Percentiles rank a stretch among this genome's conserved stretches.
These are phyloP conservation scores for Lactuca sativa DNA, from an alignment of 129 eudicot genomes.

Conservation along the genomic window DNA sequence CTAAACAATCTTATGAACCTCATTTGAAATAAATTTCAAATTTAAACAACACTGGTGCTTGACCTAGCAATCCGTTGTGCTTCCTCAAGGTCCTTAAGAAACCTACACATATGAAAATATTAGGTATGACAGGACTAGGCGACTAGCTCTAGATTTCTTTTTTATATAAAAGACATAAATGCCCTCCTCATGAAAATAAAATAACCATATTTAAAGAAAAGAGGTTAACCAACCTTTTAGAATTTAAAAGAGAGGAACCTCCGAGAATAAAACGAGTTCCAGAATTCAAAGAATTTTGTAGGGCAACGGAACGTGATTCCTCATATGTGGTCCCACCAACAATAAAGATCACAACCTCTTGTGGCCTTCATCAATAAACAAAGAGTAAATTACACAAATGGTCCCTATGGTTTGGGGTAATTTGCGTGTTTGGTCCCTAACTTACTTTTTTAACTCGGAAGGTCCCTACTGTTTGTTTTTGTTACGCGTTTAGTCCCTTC, in stretches of 20 bases:
- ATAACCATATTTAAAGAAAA: background rate
- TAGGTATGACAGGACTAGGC: too few relatives aligned
- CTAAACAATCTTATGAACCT: constrained; percentile 16
- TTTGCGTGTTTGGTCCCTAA: too few relatives aligned
- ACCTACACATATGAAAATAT: constrained; percentile 45
- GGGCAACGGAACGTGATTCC: constrained; percentile 84
- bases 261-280: constrained; percentile 93
- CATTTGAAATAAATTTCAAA: constrained; percentile 11
- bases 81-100: constrained; percentile 94
- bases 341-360: constrained; percentile 87
- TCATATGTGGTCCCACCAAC: constrained; percentile 97
- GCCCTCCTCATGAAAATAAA: too few relatives aligned
- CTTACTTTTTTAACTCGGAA: too few relatives aligned
- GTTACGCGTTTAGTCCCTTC: too few relatives aligned
- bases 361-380: constrained; percentile 57
- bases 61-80: constrained; percentile 79
- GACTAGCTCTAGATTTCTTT: too few relatives aligned
- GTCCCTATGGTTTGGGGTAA: too few relatives aligned
- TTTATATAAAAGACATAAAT: too few relatives aligned
- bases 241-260: constrained; percentile 82
- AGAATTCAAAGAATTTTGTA: constrained; percentile 72
- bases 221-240: constrained; percentile 61
- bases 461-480: too few relatives aligned
- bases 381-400: too few relatives aligned
- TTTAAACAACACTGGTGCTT: constrained; percentile 55